A percentile compares a stretch with the other conserved stretches of the same genome.
Evolutionary conservation across 2,329 filamentous ascomycete species (phyloP).

Genomic region (Blastomyces emzantsi): DNA sequence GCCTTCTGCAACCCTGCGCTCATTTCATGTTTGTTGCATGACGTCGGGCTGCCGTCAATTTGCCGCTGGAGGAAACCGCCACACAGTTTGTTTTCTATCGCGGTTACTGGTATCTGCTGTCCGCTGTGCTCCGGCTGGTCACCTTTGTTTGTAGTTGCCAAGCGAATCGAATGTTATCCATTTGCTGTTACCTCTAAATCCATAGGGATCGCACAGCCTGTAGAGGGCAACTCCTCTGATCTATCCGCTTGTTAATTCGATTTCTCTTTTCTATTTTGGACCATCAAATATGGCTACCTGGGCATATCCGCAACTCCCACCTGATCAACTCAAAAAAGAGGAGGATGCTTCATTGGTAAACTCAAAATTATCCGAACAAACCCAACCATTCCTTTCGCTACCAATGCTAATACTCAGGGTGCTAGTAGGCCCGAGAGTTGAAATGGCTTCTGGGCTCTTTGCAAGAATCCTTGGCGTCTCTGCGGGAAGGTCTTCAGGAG

Average conservation of each 20-base stretch:
- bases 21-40: background rate
- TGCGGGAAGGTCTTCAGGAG: slow-evolving; percentile 70
- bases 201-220: no score
- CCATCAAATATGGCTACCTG: slow-evolving; percentile 47
- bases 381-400: background rate
- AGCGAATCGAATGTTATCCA: no score
- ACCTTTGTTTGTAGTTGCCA: background rate
- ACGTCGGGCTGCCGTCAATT: background rate
- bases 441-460: slow-evolving; percentile 55
- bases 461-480: slow-evolving; percentile 51
- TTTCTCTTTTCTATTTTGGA: background rate
- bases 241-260: background rate
- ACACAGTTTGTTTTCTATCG: background rate
- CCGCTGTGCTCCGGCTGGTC: background rate
- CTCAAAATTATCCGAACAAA: background rate
- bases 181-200: no score
- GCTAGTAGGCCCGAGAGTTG: slow-evolving; percentile 46
- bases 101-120: background rate
- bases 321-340: slow-evolving; percentile 43
- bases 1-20: background rate
- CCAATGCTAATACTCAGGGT: background rate
- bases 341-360: slow-evolving; percentile 46
- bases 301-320: slow-evolving; percentile 50
- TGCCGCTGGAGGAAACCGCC: background rate
- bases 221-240: no score